Conservation (phyloP, 2,329 filamentous ascomycete genomes). For the Penicillium glabrum region DNA sequence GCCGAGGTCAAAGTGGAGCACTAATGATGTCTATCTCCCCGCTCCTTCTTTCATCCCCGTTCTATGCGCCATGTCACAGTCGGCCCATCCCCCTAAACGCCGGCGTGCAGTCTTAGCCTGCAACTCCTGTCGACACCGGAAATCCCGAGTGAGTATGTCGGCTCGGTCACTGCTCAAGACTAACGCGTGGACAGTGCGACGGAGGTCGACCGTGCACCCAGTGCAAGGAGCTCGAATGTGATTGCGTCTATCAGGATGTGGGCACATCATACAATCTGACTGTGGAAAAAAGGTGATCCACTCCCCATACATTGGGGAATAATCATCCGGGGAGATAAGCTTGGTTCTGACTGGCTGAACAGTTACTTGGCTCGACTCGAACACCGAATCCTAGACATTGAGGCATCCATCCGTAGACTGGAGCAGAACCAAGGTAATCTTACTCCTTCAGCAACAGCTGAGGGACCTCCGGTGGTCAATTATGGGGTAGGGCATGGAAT, state of each 20-base stretch:
- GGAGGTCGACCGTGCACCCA: slow-evolving; percentile 45
- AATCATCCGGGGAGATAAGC: background rate
- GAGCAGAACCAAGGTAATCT: slow-evolving; percentile 1
- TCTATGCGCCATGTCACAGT: background rate
- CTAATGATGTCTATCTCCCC: slow-evolving; percentile 2
- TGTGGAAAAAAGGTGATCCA: slow-evolving; percentile 36
- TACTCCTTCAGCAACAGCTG: background rate
- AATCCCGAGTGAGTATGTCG: slow-evolving; percentile 18
- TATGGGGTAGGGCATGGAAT: background rate
- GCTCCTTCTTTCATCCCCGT: background rate
- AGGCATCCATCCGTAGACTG: slow-evolving; percentile 5
- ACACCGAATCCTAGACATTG: slow-evolving; percentile 5
- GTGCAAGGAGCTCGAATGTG: slow-evolving; percentile 43
- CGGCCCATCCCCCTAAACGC: slow-evolving; percentile 26
- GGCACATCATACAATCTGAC: slow-evolving; percentile 39
- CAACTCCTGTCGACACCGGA: slow-evolving; percentile 37
- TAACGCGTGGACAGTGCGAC: slow-evolving; percentile 38
- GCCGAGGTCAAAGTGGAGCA: background rate
- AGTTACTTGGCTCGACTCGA: slow-evolving; percentile 9
- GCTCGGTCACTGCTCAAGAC: background rate
- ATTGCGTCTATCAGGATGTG: slow-evolving; percentile 44
- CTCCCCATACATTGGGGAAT: background rate
- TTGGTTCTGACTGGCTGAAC: background rate
- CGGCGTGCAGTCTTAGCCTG: slow-evolving; percentile 41
- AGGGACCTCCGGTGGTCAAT: background rate